Evolutionary conservation across 1,139 yeast species (phyloP).

Genomic region (Candida gigantensis): DNA sequence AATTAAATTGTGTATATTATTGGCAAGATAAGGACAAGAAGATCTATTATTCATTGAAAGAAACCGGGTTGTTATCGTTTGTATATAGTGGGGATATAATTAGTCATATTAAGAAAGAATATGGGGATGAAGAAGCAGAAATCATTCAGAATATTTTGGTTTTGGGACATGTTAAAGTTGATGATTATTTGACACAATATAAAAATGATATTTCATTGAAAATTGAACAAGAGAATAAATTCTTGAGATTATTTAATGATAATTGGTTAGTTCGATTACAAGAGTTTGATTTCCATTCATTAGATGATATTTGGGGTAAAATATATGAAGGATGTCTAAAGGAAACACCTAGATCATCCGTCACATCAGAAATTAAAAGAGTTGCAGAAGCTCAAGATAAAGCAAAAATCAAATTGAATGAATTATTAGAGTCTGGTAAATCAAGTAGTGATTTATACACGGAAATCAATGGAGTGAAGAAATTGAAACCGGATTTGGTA

Average conservation of each 20-base stretch:
- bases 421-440: constrained; percentile 33
- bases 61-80: constrained; percentile 62
- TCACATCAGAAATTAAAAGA: constrained; percentile 61
- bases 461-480: constrained; percentile 35
- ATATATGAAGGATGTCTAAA: constrained; percentile 54
- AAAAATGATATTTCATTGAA: constrained; percentile 23
- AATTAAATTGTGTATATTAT: constrained; percentile 60
- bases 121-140: constrained; percentile 57
- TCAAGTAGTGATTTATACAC: constrained; percentile 32
- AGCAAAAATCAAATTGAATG: constrained; percentile 49
- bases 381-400: constrained; percentile 63
- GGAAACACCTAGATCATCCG: constrained; percentile 51
- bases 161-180: constrained; percentile 64
- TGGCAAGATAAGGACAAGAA: constrained; percentile 47
- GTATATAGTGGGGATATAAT: constrained; percentile 80
- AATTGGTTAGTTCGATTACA: constrained; percentile 53
- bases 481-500: constrained; percentile 51
- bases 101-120: constrained; percentile 43
- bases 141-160: constrained; percentile 69
- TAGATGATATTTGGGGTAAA: constrained; percentile 57
- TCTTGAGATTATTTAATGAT: constrained; percentile 51
- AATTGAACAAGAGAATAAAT: constrained; percentile 32
- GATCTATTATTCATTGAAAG: constrained; percentile 61
- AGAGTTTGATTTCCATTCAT: constrained; percentile 47
- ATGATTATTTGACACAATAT: constrained; percentile 54